These are phyloP conservation scores for Claviceps africana DNA, from an alignment of 2,329 filamentous ascomycete species.

Conservation along the genomic window DNA sequence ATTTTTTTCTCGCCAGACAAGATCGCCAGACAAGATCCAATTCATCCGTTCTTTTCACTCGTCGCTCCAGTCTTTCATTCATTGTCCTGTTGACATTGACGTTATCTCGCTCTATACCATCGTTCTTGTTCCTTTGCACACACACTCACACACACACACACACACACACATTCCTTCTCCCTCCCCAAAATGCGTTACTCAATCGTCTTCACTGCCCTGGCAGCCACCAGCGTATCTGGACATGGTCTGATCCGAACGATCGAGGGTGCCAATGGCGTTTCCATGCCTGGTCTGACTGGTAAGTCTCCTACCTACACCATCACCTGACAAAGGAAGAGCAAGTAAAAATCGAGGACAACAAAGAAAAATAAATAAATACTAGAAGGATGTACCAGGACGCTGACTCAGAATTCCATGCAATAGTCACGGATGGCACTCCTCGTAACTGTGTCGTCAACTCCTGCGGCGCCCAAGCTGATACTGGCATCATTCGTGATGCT, in stretches of 20 bases:
- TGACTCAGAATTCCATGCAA: neutral
- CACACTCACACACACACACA: too few relatives aligned
- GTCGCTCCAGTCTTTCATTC: neutral
- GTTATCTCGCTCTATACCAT: constrained; percentile 2
- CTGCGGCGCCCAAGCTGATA: constrained; percentile 5
- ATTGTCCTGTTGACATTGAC: constrained; percentile 1
- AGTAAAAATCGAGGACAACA: too few relatives aligned
- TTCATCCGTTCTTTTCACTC: neutral
- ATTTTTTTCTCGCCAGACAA: too few relatives aligned
- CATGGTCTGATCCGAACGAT: constrained; percentile 1
- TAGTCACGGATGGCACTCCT: constrained; percentile 5
- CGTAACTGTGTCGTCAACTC: constrained; percentile 6
- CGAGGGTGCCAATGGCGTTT: constrained; percentile 3
- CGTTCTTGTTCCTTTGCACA: too few relatives aligned
- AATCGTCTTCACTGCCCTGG: constrained; percentile 17
- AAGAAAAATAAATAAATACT: too few relatives aligned
- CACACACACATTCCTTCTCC: too few relatives aligned
- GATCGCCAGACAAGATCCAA: neutral
- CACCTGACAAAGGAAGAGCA: too few relatives aligned
- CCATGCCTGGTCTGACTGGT: constrained; percentile 4
- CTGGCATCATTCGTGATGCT: constrained; percentile 4
- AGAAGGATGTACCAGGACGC: too few relatives aligned
- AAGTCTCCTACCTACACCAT: constrained; percentile 24
- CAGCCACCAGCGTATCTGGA: constrained; percentile 8
- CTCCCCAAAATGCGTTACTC: constrained; percentile 17